Evolutionary conservation across 2,329 filamentous ascomycete species (phyloP), one percentile per base, ranked within the genome.

Genomic region (Didymella sp.): DNA sequence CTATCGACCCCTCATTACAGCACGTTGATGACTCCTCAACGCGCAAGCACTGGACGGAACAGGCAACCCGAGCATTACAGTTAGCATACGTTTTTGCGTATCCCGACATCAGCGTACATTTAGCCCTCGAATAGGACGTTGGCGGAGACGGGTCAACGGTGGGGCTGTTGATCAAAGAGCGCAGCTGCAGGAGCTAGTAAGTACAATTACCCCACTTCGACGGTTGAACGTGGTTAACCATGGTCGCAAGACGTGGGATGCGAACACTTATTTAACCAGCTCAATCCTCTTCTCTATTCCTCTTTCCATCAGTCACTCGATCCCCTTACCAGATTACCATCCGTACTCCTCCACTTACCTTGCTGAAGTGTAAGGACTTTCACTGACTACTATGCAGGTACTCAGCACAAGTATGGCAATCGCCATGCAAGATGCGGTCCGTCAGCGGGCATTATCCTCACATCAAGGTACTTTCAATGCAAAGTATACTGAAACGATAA

Each of bases 391-490:
- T 15, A 13, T 45, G 15, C 42, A 73, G 69, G 59, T 58, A 61
- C 49, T 50, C 47, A 42, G 19, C 38, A 58, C 62, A 68, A 73
- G 70, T 73, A 74, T 73, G 70, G 67, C 61, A 51, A 55, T 60
- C 68, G 66, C 50, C 60, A 68, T 63, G 64, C 68, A 68, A 67
- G 69, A 62, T 68, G 68, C 66, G 61, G 63, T 68, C 67, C 68
- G 51, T 47, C 59, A 65, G 72, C 68, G 56, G 69, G 70, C 62
- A 60, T 76, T 75, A 71, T 76, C 73, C 65, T 58, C 60, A 60
- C 55, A 69, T 72, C 68, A 76, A 76, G 74, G 74, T 76, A 75
- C 65, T 66, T 67, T 73, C 60, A 71, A 62, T 70, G 58, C 63
- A 67, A 71, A 75, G 73, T 75, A 75, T 73, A 71, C 70, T 73